Evolutionary conservation across 257 asterid species (phyloP), one percentile per base, ranked within the genome.

Genomic region (Rehmannia glutinosa): DNA sequence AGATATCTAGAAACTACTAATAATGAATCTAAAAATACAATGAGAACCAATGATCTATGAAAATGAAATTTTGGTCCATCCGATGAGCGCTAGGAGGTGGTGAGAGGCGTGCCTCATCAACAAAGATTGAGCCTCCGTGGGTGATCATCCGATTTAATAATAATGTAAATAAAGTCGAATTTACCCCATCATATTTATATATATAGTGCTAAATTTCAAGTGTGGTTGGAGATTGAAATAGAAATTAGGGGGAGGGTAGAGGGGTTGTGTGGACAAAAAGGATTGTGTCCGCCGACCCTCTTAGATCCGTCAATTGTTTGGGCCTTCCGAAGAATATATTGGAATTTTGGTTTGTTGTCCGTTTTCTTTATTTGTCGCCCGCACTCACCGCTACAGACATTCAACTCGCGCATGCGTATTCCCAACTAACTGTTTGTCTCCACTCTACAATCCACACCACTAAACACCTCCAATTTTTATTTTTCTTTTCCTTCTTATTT

Each of bases 211-310:
- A n/a, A n/a, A n/a, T n/a, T n/a, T n/a, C n/a, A n/a, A n/a, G n/a
- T n/a, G n/a, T n/a, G n/a, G n/a, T n/a, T n/a, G n/a, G 38, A 32
- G 42, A 36, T 36, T 7, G 42, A 1, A 36, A 36, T 12, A n/a
- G 3, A 61, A 13, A 38, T 5, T 9, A 6, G 16, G 17, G 52
- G 2, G 15, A 1, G 3, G 42, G 12, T 36, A 4, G 12, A 7
- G 12, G 0, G 2, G 10, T 8, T 11, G 56, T 11, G 60, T 41
- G 53, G 17, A 25, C 16, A 24, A 55, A 55, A 47, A 50, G 28
- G 62, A 66, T 52, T 12, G 6, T 62, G 71, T 54, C 70, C 32
- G 24, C 73, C 77, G 77, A 23, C 72, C 77, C 30, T 13, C 15
- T 21, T 16, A 68, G 63, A 66, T 55, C 15, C 36, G 74, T 67